Evolutionary conservation across 805 yeast genomes (phyloP).

Genomic region (Cyberlindnera maritima): DNA sequence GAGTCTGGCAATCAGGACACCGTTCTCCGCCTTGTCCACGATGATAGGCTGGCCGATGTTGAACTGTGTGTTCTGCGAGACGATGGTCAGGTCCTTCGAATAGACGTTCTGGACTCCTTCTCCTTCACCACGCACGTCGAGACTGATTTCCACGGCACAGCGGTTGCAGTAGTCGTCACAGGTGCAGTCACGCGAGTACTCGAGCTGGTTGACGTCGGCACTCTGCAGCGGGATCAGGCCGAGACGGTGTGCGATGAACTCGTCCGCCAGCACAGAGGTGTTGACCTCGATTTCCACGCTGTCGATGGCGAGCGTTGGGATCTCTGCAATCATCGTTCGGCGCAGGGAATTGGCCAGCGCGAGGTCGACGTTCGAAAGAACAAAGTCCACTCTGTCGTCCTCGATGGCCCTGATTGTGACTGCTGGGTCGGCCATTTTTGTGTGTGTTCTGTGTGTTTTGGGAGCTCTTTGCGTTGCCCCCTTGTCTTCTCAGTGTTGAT

Average conservation of each 20-base stretch:
- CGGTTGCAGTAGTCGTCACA: slow-evolving; percentile 97
- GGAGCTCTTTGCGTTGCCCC: no score
- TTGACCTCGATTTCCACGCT: slow-evolving; percentile 91
- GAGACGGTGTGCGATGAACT: slow-evolving; percentile 88
- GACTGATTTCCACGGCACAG: slow-evolving; percentile 84
- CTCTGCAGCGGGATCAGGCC: slow-evolving; percentile 90
- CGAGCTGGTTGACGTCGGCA: slow-evolving; percentile 76
- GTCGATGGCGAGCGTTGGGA: slow-evolving; percentile 95
- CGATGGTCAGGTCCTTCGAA: slow-evolving; percentile 69
- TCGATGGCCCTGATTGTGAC: slow-evolving; percentile 87
- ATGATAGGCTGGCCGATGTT: slow-evolving; percentile 82
- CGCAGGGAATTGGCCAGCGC: slow-evolving; percentile 90
- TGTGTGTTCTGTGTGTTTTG: background rate
- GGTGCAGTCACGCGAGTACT: slow-evolving; percentile 92
- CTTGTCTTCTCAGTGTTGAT: background rate
- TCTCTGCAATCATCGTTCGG: slow-evolving; percentile 91
- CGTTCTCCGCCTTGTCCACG: slow-evolving; percentile 70
- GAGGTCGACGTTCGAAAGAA: slow-evolving; percentile 80
- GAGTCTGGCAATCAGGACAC: slow-evolving; percentile 88
- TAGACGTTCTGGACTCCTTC: slow-evolving; percentile 89
- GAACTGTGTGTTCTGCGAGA: slow-evolving; percentile 35
- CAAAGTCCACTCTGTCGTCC: slow-evolving; percentile 85
- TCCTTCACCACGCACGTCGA: slow-evolving; percentile 85
- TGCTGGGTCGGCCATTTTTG: slow-evolving; percentile 44
- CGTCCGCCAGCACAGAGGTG: slow-evolving; percentile 95